Evolutionary conservation across 163 green algal species (phyloP).

Genomic region (Prototheca stagnorum): DNA sequence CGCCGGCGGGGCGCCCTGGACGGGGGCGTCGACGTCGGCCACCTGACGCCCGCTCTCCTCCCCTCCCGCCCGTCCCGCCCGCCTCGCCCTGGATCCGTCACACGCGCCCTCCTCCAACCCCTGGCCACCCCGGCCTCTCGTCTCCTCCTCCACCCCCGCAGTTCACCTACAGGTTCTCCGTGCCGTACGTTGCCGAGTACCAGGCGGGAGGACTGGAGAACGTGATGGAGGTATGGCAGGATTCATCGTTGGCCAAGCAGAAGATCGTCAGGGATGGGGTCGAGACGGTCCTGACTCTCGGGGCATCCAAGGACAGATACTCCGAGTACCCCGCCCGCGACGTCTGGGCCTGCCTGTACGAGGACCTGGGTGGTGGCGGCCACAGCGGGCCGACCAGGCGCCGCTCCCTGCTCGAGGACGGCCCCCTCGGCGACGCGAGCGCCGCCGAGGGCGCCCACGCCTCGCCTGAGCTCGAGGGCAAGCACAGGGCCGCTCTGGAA

Average conservation of each 20-base stretch:
- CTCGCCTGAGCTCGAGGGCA: background rate
- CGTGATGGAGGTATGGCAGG: constrained; percentile 22
- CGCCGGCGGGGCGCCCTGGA: no score
- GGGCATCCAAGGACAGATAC: background rate
- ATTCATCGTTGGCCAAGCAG: constrained; percentile 16
- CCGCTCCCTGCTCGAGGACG: background rate
- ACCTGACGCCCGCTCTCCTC: no score
- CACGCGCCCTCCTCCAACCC: no score
- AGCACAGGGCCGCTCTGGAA: constrained; percentile 4
- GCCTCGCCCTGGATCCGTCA: no score
- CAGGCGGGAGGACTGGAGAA: constrained; percentile 12
- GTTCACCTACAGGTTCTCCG: constrained; percentile 14
- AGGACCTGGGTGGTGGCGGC: background rate
- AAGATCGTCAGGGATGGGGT: constrained; percentile 22
- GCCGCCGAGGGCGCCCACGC: background rate
- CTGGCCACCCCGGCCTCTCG: no score
- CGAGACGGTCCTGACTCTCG: constrained; percentile 16
- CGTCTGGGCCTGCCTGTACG: background rate
- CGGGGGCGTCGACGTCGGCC: no score
- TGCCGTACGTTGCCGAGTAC: constrained; percentile 16
- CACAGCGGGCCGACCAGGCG: background rate
- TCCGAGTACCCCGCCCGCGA: background rate
- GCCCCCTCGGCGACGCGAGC: background rate
- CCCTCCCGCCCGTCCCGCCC: no score
- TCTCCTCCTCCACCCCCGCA: background rate